Evolutionary conservation across 2,329 filamentous ascomycete genomes (phyloP), one percentile per base, ranked within the genome.

Genomic region (Thielaviopsis euricoi): DNA sequence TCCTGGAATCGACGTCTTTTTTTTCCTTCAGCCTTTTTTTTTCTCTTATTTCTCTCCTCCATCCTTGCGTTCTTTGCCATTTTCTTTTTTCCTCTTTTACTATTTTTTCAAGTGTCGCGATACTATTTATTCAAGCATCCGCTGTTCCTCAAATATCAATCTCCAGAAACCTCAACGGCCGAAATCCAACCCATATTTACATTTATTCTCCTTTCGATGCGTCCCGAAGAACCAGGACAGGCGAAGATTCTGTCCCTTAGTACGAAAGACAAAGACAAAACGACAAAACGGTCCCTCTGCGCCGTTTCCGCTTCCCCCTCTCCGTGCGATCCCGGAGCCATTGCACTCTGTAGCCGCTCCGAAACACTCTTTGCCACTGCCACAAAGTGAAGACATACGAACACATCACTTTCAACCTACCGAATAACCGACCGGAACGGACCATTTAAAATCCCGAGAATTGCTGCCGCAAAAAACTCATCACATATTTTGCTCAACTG

Each of bases 171-270:
- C 37, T 43, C 37, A 43, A 54, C 40, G 33, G 43, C 49, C 25
- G 40, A 58, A 23, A 23, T 43, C 51, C 26, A 29, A 54, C 21
- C 21, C 40, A 60, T 55, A 48, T 33, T 21, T 49, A 53, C 46
- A 57, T 37, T n/a, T n/a, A 43, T 43, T 43, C 13, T 51, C 46
- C 58, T 57, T 60, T 60, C 58, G 58, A 60, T 60, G 58, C 55
- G 52, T 60, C 54, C 55, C 55, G 55, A 60, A 57, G 52, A 54
- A 54, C 40, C 43, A 55, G 58, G 58, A 60, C 58, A 60, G 58
- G 46, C 55, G 40, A 53, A 53, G 51, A 60, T 53, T 60, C 58
- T 60, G 58, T 60, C 58, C 58, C 29, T 43, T 51, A 54, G 55
- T 55, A 40, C 55, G 54, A 55, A 57, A 52, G 54, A 58, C 52